Conservation (phyloP, 192 early-diverging fungal genomes). For the Coemansia biformis region DNA sequence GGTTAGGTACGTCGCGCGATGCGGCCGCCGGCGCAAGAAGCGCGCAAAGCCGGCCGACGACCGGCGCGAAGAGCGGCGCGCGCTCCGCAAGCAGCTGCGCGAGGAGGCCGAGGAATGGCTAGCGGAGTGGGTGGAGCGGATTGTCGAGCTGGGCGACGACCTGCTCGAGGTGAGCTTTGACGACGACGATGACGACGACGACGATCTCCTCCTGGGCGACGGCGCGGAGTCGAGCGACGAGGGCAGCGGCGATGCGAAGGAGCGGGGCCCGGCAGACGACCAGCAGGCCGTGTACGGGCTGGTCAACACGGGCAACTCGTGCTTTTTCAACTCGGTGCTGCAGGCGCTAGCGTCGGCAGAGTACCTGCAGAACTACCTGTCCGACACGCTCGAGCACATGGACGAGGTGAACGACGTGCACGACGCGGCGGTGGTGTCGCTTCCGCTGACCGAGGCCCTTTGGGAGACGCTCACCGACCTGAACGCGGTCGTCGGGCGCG, state of each 20-base stretch:
- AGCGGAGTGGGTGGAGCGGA: constrained; percentile 35
- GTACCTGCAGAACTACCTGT: constrained; percentile 47
- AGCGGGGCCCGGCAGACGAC: constrained; percentile 14
- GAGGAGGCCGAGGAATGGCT: constrained; percentile 50
- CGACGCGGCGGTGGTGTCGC: constrained; percentile 18
- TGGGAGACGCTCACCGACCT: constrained; percentile 52
- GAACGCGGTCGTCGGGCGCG: constrained; percentile 40
- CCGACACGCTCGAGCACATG: constrained; percentile 45
- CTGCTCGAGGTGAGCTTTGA: constrained; percentile 32
- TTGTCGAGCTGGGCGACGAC: constrained; percentile 50
- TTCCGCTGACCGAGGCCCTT: constrained; percentile 51
- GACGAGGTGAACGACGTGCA: constrained; percentile 41
- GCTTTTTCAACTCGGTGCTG: constrained; percentile 87
- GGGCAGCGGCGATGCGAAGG: constrained; percentile 16
- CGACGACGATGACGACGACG: constrained; percentile 45
- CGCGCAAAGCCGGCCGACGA: constrained; percentile 21
- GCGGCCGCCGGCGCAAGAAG: constrained; percentile 44
- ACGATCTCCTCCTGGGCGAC: no score
- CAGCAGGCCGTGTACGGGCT: constrained; percentile 62
- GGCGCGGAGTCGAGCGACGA: constrained; percentile 12
- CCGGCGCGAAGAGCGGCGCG: constrained; percentile 42
- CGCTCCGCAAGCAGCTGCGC: constrained; percentile 40
- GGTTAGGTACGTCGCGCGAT: constrained; percentile 40
- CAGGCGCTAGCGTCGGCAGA: constrained; percentile 62
- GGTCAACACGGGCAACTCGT: constrained; percentile 87